phyloP scores from a whole-genome alignment of 306 rosid species.

The Senna tora region DNA sequence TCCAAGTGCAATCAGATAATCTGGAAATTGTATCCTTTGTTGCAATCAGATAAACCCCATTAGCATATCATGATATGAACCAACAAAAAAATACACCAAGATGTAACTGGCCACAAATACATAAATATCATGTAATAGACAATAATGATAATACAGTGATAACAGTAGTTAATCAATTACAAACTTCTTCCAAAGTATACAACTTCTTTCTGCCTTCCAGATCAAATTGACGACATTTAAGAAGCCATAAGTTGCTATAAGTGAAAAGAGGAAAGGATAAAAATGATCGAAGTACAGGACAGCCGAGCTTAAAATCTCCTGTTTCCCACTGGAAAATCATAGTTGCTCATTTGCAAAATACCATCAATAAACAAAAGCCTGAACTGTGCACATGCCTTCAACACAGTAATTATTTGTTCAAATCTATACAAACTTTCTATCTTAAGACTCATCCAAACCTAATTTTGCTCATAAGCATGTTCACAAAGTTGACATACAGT shows the following conservation, averaged over 20 bases:
- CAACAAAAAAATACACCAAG: background rate
- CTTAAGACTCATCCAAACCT: conserved; percentile 41
- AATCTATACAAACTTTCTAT: conserved; percentile 49
- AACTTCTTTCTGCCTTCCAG: conserved; percentile 35
- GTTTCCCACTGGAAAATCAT: conserved; percentile 43
- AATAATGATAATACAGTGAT: background rate
- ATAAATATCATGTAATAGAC: background rate
- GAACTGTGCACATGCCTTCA: conserved; percentile 57
- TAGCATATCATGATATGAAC: conserved; percentile 1
- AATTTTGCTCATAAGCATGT: conserved; percentile 43
- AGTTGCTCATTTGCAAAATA: conserved; percentile 39
- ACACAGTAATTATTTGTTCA: conserved; percentile 45
- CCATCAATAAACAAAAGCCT: conserved; percentile 40
- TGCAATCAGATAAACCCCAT: background rate
- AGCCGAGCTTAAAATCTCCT: conserved; percentile 41
- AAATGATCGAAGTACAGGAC: conserved; percentile 42
- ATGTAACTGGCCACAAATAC: conserved; percentile 3
- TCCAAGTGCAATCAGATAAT: conserved; percentile 1
- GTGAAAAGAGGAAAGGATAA: conserved; percentile 24
- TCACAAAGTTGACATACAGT: conserved; percentile 53
- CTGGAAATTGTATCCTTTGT: background rate
- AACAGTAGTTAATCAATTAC: conserved; percentile 36
- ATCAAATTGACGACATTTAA: conserved; percentile 38
- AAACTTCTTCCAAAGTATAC: conserved; percentile 43
- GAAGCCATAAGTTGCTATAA: conserved; percentile 5